Base-by-base conservation (phyloP, 805 yeast genomes). In the Monosporozyma siamensis region DNA sequence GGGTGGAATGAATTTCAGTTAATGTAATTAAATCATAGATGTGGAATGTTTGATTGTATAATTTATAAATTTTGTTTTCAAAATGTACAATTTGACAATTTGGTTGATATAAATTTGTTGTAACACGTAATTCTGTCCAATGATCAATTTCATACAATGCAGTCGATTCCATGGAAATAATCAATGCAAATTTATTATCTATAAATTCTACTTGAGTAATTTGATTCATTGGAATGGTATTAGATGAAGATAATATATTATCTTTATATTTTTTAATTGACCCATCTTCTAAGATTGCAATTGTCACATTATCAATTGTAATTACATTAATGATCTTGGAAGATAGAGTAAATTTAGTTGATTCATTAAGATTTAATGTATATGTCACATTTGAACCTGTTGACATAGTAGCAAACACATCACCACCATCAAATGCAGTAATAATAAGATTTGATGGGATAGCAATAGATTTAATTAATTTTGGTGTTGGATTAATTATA, bases 401-500 rank as follows among this genome's bases (percentile, higher is more conserved):
- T 21, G 46, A 42, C 25, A 41, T 41, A 10, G 44, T 38, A 18
- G 46, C 50, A 18, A 39, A 47, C 3, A 44, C 44, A 4, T 41
- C 42, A 23, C 41, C 36, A 14, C 32, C 32, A 40, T 56, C 53
- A 32, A 61, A 62, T 2, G 65, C 60, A n/a, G 62, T 58, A 12
- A 63, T 58, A 30, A 52, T 48, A 30, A 54, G 56, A 3, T 64
- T 61, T 4, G 66, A 58, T 22, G 66, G 64, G 15, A 63, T 59
- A 12, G 67, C 54, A 18, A 53, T 44, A 41, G 56, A 59, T 26
- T 52, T 54, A 3, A 58, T 48, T n/a, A 61, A 44, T 39, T 56
- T 63, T 15, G 67, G 67, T 2, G 66, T 59, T 24, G 67, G 67
- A 42, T 63, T 62, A 12, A 62, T 51, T 8, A 62, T 44, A 44